These are phyloP conservation scores for peach (Prunus persica) DNA, from an alignment of 306 rosid genomes.

Conservation along the genomic window Prunus_persica_NCBIv2 NC_034013.1:5301001-5301500, in stretches of 20 bases:
- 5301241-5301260: neutral
- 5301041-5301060: constrained; percentile 96
- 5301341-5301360: neutral
- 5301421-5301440: neutral
- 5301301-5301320: neutral
- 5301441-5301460: neutral
- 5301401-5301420: neutral
- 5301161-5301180: neutral
- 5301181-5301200: neutral
- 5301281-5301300: neutral
- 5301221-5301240: neutral
- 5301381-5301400: neutral
- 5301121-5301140: neutral
- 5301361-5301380: neutral
- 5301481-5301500: constrained; percentile 12
- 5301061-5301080: constrained; percentile 95
- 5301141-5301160: neutral
- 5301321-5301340: neutral
- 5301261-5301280: neutral
- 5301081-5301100: constrained; percentile 94
- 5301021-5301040: constrained; percentile 95
- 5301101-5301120: constrained; percentile 50
- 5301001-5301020: constrained; percentile 98
- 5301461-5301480: neutral
- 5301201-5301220: neutral